Evolutionary conservation across 164 flowering plant genomes (phyloP).

Genomic region (Dillenia suffruticosa): DNA sequence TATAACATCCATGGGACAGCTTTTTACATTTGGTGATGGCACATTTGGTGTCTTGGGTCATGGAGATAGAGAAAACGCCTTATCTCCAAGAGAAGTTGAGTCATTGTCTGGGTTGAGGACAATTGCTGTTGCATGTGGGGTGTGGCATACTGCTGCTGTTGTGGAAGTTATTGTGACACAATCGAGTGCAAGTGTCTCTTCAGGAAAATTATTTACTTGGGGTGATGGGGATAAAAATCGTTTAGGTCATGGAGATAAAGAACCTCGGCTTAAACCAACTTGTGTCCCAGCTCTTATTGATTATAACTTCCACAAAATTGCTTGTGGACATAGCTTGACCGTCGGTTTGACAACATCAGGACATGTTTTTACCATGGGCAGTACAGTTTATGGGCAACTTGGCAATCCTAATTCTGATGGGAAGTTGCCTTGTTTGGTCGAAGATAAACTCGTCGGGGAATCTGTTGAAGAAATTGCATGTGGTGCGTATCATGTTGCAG

Average conservation of each 20-base stretch:
- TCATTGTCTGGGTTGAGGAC: conserved; percentile 69
- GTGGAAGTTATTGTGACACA: conserved; percentile 82
- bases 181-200: conserved; percentile 62
- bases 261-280: conserved; percentile 67
- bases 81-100: conserved; percentile 68
- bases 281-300: conserved; percentile 78
- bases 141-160: conserved; percentile 90
- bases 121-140: conserved; percentile 77
- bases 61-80: conserved; percentile 58
- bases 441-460: conserved; percentile 60
- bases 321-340: conserved; percentile 85
- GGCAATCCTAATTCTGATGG: conserved; percentile 76
- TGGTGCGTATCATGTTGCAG: conserved; percentile 82
- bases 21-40: conserved; percentile 88
- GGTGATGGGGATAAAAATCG: conserved; percentile 89
- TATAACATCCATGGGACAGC: conserved; percentile 61
- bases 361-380: conserved; percentile 76
- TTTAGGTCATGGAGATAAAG: conserved; percentile 88
- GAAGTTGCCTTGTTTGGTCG: conserved; percentile 68
- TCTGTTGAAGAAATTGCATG: conserved; percentile 71
- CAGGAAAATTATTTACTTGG: conserved; percentile 84
- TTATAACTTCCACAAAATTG: conserved; percentile 61
- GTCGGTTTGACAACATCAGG: conserved; percentile 76
- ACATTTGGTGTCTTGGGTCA: conserved; percentile 89
- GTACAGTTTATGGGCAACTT: conserved; percentile 80